Base-by-base conservation (phyloP, 108 stramenopile genomes). In the Phaeodactylum tricornutum region DNA sequence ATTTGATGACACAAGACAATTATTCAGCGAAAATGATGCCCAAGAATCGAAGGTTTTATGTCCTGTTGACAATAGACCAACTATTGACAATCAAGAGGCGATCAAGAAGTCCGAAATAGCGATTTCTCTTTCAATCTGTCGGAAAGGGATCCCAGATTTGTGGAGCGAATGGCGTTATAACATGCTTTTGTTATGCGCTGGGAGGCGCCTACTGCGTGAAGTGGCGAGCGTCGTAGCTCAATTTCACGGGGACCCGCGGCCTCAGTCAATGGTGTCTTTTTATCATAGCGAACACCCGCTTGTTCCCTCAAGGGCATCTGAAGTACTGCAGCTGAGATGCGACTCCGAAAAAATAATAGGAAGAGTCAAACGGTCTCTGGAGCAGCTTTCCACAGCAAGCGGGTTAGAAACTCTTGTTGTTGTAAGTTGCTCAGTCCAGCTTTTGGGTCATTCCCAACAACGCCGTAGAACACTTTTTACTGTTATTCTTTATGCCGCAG, bases 151-250 rank as follows among this genome's bases (percentile, higher is more conserved):
- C 14, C 72, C 77, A 16, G 21, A 19, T 23, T 12, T 88, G 2
- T 88, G 87, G 87, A 50, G 21, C 20, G 69, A 84, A 49, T 81
- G 77, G 87, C 53, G 60, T 43, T 43, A 69, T 15, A 20, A 56
- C 0, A 28, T 72, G 4, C 43, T 81, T 19, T 20, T 49, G 20
- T 43, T 59, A 23, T 33, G 47, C 43, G 65, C 53, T 50, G 79
- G 77, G 19, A 48, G 82, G 16, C 68, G 74, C 20, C 51, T 88
- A 17, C 34, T 88, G 33, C 62, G 87, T 50, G 87, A 88, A 45
- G 45, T 84, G 29, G 75, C 68, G 17, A 57, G 73, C 21, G 37
- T 84, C 31, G 50, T 65, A 7, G 49, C 60, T 4, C 66, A 57
- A 24, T 77, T 79, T 49, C 56, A 67, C 31, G 62, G 77, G 2